phyloP scores from a whole-genome alignment of 108 stramenopile genomes.

The Nannochloropsis gaditana region DNA sequence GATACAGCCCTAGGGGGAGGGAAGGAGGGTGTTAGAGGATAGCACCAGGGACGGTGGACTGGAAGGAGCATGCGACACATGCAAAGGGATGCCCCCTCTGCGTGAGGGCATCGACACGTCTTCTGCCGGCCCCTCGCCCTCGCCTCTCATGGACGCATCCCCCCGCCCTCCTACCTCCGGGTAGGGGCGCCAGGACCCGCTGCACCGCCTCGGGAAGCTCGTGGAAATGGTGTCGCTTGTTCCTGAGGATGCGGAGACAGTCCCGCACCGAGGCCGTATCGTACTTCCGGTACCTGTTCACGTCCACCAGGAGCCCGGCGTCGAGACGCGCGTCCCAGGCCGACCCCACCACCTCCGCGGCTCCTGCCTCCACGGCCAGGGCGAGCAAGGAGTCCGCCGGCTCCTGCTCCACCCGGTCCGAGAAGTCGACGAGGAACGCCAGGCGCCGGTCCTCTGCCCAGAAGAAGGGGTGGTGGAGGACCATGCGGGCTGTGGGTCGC shows the following conservation, averaged over 20 bases:
- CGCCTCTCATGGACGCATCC: constrained; percentile 24
- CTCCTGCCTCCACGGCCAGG: constrained; percentile 70
- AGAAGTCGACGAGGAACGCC: constrained; percentile 78
- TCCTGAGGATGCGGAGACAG: constrained; percentile 77
- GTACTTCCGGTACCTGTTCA: constrained; percentile 72
- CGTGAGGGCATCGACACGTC: neutral
- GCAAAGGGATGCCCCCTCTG: too few species aligned
- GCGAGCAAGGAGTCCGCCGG: constrained; percentile 27
- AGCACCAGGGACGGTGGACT: neutral
- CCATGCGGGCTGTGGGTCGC: constrained; percentile 76
- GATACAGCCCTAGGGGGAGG: constrained; percentile 48
- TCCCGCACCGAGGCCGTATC: constrained; percentile 81
- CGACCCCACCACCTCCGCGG: constrained; percentile 68
- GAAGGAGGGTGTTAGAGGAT: neutral
- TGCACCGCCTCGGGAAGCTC: constrained; percentile 69
- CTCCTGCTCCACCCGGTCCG: constrained; percentile 72
- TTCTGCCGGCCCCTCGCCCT: neutral
- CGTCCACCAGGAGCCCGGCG: constrained; percentile 65
- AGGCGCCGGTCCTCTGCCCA: constrained; percentile 69
- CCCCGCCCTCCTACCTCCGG: neutral
- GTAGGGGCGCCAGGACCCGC: constrained; percentile 34
- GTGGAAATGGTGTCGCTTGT: constrained; percentile 89
- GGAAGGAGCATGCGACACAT: neutral
- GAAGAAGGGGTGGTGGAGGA: constrained; percentile 86
- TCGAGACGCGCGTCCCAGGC: constrained; percentile 78